phyloP scores from a whole-genome alignment of 495 filamentous ascomycete genomes.

The Penicillium longicatenatum region DNA sequence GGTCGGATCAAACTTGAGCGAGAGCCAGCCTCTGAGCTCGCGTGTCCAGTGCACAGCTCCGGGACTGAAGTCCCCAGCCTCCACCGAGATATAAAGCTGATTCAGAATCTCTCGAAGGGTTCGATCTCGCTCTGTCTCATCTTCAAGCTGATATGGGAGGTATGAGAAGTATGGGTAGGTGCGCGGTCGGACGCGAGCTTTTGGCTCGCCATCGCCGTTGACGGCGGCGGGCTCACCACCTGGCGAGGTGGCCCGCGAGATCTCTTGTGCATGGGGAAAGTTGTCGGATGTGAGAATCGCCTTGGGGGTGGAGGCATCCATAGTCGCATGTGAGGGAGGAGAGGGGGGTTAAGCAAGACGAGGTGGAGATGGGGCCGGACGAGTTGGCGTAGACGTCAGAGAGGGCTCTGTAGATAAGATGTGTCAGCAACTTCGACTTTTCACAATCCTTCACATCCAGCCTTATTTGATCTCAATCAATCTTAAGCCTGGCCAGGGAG shows the following conservation, averaged over 20 bases:
- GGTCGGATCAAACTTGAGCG: conserved; percentile 94
- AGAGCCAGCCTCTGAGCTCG: conserved; percentile 92
- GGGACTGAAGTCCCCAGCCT: conserved; percentile 89
- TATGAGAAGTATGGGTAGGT: conserved; percentile 90
- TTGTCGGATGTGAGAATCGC: conserved; percentile 49
- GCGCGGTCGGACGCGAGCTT: conserved; percentile 76
- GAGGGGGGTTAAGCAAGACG: conserved; percentile 15
- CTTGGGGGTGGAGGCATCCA: conserved; percentile 43
- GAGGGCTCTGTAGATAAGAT: conserved; percentile 19
- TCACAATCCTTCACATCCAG: conserved; percentile 1
- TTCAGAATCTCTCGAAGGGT: conserved; percentile 84
- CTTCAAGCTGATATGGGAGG: conserved; percentile 85
- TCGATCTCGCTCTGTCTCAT: conserved; percentile 67
- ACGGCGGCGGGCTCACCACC: conserved; percentile 59
- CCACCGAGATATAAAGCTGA: conserved; percentile 86
- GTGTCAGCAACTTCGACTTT: conserved; percentile 24
- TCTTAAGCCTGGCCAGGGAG: not conserved
- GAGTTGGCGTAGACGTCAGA: conserved; percentile 29
- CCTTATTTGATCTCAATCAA: not conserved
- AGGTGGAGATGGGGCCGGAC: conserved; percentile 27
- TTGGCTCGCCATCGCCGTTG: conserved; percentile 55
- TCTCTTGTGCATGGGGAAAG: conserved; percentile 50
- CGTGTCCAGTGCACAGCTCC: conserved; percentile 97
- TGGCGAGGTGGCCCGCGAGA: conserved; percentile 67
- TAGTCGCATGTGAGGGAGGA: conserved; percentile 28